Percentiles rank a stretch among this genome's conserved stretches.
phyloP scores from a whole-genome alignment of 305 asterid species.

The Fraxinus sp. region DNA sequence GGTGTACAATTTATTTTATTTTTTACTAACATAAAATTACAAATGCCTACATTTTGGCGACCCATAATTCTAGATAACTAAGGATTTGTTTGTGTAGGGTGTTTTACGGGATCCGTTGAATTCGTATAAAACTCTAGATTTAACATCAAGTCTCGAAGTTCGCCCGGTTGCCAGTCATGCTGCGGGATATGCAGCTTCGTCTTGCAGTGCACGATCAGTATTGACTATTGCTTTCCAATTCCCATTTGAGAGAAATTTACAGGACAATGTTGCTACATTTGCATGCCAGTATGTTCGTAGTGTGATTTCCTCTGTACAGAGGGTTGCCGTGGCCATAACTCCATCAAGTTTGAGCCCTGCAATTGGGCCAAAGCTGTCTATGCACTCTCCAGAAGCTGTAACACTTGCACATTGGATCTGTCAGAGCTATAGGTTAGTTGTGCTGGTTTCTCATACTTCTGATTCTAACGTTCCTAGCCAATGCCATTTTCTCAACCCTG shows the following conservation, averaged over 20 bases:
- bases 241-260: conserved; percentile 75
- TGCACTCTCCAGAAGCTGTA: conserved; percentile 80
- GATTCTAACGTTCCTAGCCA: background rate
- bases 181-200: conserved; percentile 34
- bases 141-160: conserved; percentile 78
- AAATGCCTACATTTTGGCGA: background rate
- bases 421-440: conserved; percentile 70
- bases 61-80: conserved; percentile 7
- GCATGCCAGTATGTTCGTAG: conserved; percentile 84
- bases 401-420: conserved; percentile 88
- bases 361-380: conserved; percentile 53
- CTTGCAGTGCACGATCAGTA: conserved; percentile 60
- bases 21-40: background rate
- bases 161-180: conserved; percentile 44
- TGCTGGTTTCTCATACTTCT: background rate
- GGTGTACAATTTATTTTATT: background rate
- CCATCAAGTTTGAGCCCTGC: conserved; percentile 61
- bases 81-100: conserved; percentile 36
- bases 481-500: background rate
- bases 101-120: conserved; percentile 42
- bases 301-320: conserved; percentile 79
- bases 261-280: conserved; percentile 77
- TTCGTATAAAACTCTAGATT: conserved; percentile 63
- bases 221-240: conserved; percentile 86
- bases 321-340: conserved; percentile 83